Evolutionary conservation across 75 land plant species (phyloP).

Genomic region (Cunninghamia lanceolata): DNA sequence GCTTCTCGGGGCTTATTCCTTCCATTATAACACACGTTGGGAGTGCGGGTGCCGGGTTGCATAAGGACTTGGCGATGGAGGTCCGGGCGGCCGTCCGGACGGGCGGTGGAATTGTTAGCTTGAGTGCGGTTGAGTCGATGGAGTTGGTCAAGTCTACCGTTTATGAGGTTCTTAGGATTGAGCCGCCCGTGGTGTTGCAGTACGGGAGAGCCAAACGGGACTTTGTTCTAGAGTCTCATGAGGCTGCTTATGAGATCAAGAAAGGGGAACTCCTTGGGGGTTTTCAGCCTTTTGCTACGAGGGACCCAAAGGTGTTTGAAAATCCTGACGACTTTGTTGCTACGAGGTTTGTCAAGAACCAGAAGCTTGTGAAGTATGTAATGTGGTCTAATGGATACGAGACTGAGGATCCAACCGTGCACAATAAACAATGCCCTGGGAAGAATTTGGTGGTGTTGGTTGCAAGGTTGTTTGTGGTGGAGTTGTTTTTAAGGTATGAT

Average conservation of each 20-base stretch:
- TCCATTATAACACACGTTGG: constrained; percentile 19
- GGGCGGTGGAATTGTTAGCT: constrained; percentile 18
- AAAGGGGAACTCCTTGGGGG: constrained; percentile 48
- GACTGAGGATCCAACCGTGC: constrained; percentile 42
- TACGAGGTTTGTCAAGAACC: neutral
- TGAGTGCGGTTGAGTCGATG: constrained; percentile 38
- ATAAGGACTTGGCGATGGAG: constrained; percentile 16
- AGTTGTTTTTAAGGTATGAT: constrained; percentile 4
- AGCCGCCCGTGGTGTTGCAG: constrained; percentile 45
- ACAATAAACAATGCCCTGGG: constrained; percentile 89
- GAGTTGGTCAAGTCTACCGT: constrained; percentile 27
- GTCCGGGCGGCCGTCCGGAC: constrained; percentile 17
- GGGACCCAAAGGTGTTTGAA: constrained; percentile 40
- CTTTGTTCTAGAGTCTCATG: constrained; percentile 39
- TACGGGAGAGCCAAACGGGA: constrained; percentile 45
- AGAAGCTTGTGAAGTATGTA: constrained; percentile 49
- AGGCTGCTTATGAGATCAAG: constrained; percentile 30
- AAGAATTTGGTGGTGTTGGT: neutral
- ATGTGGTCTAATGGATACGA: constrained; percentile 92
- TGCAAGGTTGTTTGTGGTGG: neutral
- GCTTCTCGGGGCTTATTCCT: constrained; percentile 28
- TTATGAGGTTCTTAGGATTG: constrained; percentile 39
- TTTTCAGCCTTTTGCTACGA: constrained; percentile 42
- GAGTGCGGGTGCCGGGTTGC: constrained; percentile 8
- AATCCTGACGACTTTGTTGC: constrained; percentile 18